Evolutionary conservation across 257 asterid genomes (phyloP).

Genomic region (Gentiana dahurica): DNA sequence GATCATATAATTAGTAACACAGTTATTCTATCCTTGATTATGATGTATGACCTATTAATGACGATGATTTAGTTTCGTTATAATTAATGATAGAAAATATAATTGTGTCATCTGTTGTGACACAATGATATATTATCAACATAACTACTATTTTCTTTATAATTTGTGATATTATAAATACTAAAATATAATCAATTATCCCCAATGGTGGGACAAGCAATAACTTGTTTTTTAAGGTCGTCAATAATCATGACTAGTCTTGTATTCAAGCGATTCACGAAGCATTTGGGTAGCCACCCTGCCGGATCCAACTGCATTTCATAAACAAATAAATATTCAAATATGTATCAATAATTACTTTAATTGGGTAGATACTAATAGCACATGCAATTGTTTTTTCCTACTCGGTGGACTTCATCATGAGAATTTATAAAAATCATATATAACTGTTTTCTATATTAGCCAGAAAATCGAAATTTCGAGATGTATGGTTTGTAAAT

Average conservation of each 20-base stretch:
- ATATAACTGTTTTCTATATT: background rate
- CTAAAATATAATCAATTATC: constrained; percentile 24
- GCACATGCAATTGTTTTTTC: too few relatives aligned
- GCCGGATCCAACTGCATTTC: constrained; percentile 78
- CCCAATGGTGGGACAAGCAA: constrained; percentile 49
- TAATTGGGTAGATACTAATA: background rate
- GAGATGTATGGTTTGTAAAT: too few relatives aligned
- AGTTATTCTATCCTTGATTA: background rate
- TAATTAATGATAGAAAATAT: background rate
- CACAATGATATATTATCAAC: background rate
- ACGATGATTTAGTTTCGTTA: background rate
- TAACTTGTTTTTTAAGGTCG: constrained; percentile 75
- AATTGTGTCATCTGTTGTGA: background rate
- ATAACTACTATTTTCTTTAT: background rate
- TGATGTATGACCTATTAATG: background rate
- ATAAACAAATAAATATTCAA: constrained; percentile 1
- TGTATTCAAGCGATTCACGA: constrained; percentile 79
- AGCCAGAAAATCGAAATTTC: too few relatives aligned
- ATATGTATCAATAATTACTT: background rate
- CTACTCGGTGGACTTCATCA: too few relatives aligned
- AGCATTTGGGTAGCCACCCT: constrained; percentile 89
- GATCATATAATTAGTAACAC: too few relatives aligned
- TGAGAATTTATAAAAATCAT: too few relatives aligned
- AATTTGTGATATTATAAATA: constrained; percentile 1
- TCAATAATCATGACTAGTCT: constrained; percentile 88